Base-by-base conservation (phyloP, 352 stramenopile genomes). In the Globisporangium nunn region DNA sequence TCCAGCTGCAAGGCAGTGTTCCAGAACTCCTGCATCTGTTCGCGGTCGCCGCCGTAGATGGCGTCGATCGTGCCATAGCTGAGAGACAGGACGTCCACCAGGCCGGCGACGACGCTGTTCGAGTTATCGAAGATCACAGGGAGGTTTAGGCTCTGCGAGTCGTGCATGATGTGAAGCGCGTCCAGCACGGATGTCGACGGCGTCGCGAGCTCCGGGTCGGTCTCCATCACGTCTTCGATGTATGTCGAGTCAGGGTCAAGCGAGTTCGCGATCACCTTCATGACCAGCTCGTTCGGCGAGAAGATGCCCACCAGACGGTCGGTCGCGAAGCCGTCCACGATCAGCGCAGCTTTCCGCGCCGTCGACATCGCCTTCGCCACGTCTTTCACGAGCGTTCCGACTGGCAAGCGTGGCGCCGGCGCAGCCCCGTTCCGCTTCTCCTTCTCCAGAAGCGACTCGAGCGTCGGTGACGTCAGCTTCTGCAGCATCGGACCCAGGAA, bases 211-310 rank as follows among this genome's bases (percentile, higher is more conserved):
- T 96, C 86, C 3, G 86, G 86, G 61, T 96, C 86, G n/a, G 68
- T 85, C 33, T 88, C 66, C 86, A 96, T 96, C 2, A 99, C 95
- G 55, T 91, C 78, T 52, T 87, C 85, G 10, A 99, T 80, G 45
- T 75, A 74, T 39, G 95, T 98, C 4, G 72, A 78, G 40, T 93
- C 72, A 15, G 96, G 77, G 50, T 96, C 81, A 15, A 98, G 64
- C n/a, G 83, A 83, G 66, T 93, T 97, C 0, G 95, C 91, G 61
- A 99, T 88, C 40, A 98, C 96, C 51, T 97, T 88, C 48, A 93
- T 91, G 66, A 98, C 95, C 64, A 99, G 79, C 67, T 99, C 96
- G 61, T 98, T 98, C 31, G 97, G 96, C 14, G 95, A 98, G 61
- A 99, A 98, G 39, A 98, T 86, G 41, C 96, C 96, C 29, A 98